Base-by-base conservation (phyloP, 2,329 filamentous ascomycete species). In the Metarhizium brunneum region DNA sequence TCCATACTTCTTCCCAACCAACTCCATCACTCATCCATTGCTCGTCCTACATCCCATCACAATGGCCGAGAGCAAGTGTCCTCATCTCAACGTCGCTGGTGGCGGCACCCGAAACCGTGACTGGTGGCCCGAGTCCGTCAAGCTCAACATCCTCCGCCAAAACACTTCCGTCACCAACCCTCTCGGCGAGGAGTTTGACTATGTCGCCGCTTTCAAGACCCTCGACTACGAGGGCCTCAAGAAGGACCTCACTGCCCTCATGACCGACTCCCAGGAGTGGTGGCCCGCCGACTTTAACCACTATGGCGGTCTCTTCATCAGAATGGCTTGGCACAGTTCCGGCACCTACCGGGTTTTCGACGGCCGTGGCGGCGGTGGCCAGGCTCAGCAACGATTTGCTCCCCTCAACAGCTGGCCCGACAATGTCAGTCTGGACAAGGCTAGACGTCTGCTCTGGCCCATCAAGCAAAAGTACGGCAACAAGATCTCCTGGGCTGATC, bases 381-480 rank as follows among this genome's bases (percentile, higher is more conserved):
- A 83, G 66, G 87, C 86, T 56, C 87, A 90, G 73, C 87, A 91
- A 73, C 83, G 88, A 45, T 91, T 91, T 64, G 87, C 87, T 54
- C 88, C 88, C 6, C 82, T 91, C 67, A 90, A 90, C 80, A 69
- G 83, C 76, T 91, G 87, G 87, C 87, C 87, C 47, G 87, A 91
- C 73, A 91, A 91, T 62, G 85, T 83, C 65, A 84, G 77, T 63
- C 80, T 91, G 54, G 87, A 91, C 80, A 91, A 91, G 80, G 87
- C 87, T 36, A 87, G 87, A 56, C 86, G 87, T 60, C 81, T 91
- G 55, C 75, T 91, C 47, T 90, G 86, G 85, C 87, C 87, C 56
- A 84, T 91, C 74, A 91, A 91, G 81, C 86, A 89, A 64, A 91
- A 91, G 79, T 91, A 91, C 62, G 87, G 87, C 69, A 83, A 83